Percentiles rank a stretch among this genome's conserved stretches.
Evolutionary conservation across 352 stramenopile genomes (phyloP).

Genomic region (Pythium pyrilobum): DNA sequence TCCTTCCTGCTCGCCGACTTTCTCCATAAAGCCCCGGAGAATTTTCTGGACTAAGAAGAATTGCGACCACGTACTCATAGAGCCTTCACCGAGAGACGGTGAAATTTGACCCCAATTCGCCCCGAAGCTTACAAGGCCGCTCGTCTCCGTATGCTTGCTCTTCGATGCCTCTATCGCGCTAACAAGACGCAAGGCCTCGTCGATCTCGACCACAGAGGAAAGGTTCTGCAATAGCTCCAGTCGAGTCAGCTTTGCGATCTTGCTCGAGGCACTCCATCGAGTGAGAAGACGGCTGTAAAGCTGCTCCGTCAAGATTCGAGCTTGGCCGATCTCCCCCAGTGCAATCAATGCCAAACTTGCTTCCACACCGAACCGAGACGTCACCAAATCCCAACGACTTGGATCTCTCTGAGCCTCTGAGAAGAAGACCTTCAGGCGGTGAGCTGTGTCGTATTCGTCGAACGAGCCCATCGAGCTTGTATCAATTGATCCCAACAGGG

Average conservation of each 20-base stretch:
- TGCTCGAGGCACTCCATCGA: constrained; percentile 54
- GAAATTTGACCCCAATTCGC: constrained; percentile 30
- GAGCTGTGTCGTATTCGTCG: constrained; percentile 2
- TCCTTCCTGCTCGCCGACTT: constrained; percentile 22
- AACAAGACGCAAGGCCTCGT: constrained; percentile 31
- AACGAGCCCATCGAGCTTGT: background rate
- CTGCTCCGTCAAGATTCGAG: constrained; percentile 48
- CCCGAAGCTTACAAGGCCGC: constrained; percentile 20
- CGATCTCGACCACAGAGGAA: constrained; percentile 58
- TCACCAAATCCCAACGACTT: constrained; percentile 31
- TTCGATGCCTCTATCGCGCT: background rate
- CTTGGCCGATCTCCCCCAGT: constrained; percentile 35
- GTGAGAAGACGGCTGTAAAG: constrained; percentile 50
- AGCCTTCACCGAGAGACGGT: constrained; percentile 45
- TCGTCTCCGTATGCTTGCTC: background rate
- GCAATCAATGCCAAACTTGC: constrained; percentile 38
- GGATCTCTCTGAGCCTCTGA: constrained; percentile 24
- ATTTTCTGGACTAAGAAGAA: constrained; percentile 54
- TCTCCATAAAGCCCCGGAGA: constrained; percentile 27
- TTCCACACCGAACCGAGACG: constrained; percentile 48
- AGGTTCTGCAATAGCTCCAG: constrained; percentile 60
- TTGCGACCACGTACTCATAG: constrained; percentile 55
- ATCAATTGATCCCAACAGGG: constrained; percentile 31
- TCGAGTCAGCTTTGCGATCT: constrained; percentile 35
- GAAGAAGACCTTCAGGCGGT: constrained; percentile 19